phyloP scores from a whole-genome alignment of 352 stramenopile genomes.

The Phytopythium delawarense region DNA sequence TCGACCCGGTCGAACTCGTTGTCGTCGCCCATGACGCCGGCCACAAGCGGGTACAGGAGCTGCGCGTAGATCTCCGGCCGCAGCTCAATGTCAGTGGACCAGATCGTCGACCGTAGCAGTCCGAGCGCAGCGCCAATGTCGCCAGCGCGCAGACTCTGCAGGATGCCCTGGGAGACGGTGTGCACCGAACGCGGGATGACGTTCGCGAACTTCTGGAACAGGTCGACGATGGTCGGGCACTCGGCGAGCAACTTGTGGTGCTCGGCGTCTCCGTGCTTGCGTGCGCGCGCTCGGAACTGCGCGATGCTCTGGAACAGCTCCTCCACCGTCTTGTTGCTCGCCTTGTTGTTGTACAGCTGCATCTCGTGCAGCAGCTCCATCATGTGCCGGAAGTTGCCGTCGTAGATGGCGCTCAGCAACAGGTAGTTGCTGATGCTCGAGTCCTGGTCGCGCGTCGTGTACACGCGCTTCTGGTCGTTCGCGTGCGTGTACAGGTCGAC shows the following conservation, averaged over 20 bases:
- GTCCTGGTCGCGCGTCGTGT: constrained; percentile 43
- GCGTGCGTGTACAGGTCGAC: constrained; percentile 55
- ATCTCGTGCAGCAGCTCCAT: constrained; percentile 78
- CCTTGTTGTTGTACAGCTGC: constrained; percentile 54
- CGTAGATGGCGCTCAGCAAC: constrained; percentile 51
- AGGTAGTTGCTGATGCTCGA: constrained; percentile 61
- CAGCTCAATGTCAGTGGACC: constrained; percentile 34
- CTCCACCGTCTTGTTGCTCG: constrained; percentile 33
- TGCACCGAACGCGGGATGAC: constrained; percentile 49
- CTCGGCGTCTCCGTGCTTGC: constrained; percentile 8
- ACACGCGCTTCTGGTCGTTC: constrained; percentile 46
- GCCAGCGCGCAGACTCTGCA: constrained; percentile 42
- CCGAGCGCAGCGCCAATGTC: constrained; percentile 41
- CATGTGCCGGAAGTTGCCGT: constrained; percentile 73
- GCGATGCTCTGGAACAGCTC: constrained; percentile 58
- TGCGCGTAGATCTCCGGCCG: constrained; percentile 61
- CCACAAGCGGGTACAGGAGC: constrained; percentile 57
- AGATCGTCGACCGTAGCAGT: constrained; percentile 41
- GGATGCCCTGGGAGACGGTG: constrained; percentile 39
- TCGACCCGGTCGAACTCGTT: constrained; percentile 46
- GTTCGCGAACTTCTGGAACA: constrained; percentile 50
- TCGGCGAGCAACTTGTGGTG: constrained; percentile 25
- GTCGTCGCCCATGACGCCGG: constrained; percentile 16
- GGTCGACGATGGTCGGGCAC: constrained; percentile 50
- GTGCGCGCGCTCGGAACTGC: constrained; percentile 29